Conservation (phyloP, 1,284 basidiomycete genomes). For the Exobasidium cylindrosporum region DNA sequence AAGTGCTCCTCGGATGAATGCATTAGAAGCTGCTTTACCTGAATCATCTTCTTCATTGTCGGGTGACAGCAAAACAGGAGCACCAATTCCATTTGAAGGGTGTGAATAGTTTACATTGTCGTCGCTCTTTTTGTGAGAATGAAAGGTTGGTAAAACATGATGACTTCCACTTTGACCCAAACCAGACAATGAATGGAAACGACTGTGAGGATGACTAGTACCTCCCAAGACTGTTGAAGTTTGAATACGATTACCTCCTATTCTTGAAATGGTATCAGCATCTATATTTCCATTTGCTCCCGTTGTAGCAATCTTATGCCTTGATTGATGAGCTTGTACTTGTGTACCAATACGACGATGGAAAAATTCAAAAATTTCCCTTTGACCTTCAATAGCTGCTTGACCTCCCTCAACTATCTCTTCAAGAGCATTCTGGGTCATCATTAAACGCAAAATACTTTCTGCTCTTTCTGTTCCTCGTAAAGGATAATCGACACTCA, state of each 20-base stretch:
- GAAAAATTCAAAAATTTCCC: constrained; percentile 81
- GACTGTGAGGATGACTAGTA: neutral
- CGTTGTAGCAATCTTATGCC: neutral
- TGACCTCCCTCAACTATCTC: constrained; percentile 85
- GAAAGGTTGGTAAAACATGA: neutral
- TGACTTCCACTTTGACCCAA: constrained; percentile 13
- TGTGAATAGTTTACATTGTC: neutral
- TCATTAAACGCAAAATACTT: constrained; percentile 76
- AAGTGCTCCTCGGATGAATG: constrained; percentile 17
- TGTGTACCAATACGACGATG: constrained; percentile 30
- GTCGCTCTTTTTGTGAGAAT: neutral
- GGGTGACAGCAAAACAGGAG: neutral
- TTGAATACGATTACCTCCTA: neutral
- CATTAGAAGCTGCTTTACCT: constrained; percentile 15
- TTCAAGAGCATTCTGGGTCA: constrained; percentile 77
- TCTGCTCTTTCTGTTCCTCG: constrained; percentile 70
- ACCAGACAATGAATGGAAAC: constrained; percentile 12
- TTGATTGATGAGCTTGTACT: neutral
- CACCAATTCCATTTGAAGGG: neutral
- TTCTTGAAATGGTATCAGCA: neutral
- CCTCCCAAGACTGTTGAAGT: neutral
- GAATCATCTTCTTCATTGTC: neutral
- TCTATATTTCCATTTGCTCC: neutral
- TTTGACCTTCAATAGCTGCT: constrained; percentile 75
- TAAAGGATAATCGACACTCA: constrained; percentile 59